These are phyloP conservation scores for Botrytis medusae DNA, from an alignment of 2,329 filamentous ascomycete species.

Conservation along the genomic window DNA sequence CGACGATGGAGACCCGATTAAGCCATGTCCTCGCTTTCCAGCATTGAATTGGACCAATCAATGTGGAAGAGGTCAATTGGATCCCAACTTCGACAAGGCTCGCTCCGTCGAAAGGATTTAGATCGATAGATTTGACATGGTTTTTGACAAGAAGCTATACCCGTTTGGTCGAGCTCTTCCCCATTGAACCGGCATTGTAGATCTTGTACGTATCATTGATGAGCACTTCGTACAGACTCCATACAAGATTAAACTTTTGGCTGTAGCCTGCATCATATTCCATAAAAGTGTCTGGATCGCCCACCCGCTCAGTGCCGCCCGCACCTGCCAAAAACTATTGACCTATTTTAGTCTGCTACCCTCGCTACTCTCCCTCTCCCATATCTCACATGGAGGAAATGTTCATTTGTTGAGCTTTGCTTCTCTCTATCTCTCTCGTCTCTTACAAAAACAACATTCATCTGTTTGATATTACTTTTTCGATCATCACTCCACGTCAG, in stretches of 20 bases:
- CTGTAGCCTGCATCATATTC: neutral
- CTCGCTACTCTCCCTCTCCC: neutral
- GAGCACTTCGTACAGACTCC: neutral
- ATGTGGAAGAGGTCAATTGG: neutral
- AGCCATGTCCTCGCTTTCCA: too few species aligned
- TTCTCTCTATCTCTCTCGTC: neutral
- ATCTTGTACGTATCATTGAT: neutral
- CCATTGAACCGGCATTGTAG: neutral
- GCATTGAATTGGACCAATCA: neutral
- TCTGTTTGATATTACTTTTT: neutral
- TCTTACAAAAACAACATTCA: neutral
- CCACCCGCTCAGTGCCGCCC: neutral
- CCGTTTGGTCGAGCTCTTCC: neutral
- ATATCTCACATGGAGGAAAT: neutral
- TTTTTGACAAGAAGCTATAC: neutral
- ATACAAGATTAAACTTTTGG: neutral
- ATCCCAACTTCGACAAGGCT: neutral
- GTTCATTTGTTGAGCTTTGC: neutral
- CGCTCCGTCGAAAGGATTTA: neutral
- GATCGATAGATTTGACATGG: neutral
- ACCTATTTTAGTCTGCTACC: neutral
- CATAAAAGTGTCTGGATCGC: neutral
- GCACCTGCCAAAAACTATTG: conserved; percentile 6
- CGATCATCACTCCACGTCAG: neutral
- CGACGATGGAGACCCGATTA: neutral